phyloP scores from a whole-genome alignment of 2,329 filamentous ascomycete species.

The Aspergillus sp. region DNA sequence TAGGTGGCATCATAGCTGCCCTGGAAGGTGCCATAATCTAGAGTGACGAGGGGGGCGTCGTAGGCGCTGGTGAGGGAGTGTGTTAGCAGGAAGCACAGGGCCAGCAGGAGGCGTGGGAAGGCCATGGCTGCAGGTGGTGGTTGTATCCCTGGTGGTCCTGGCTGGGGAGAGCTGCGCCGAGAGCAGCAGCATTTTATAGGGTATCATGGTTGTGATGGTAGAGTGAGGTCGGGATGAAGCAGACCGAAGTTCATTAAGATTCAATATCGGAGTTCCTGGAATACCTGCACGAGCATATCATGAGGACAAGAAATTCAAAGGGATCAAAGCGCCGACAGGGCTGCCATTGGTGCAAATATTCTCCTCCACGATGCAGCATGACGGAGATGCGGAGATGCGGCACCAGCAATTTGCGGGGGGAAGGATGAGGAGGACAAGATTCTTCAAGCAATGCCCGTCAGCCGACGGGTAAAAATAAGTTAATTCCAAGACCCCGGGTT shows the following conservation, averaged over 20 bases:
- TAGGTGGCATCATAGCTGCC: constrained; percentile 55
- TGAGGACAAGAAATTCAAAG: neutral
- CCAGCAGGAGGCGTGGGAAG: constrained; percentile 6
- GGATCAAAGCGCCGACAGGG: constrained; percentile 1
- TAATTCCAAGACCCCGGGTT: constrained; percentile 2
- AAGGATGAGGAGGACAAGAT: neutral
- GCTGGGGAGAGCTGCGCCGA: neutral
- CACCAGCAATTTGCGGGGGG: constrained; percentile 7
- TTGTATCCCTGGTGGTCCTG: neutral
- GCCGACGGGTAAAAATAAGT: neutral
- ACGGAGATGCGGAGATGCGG: constrained; percentile 10
- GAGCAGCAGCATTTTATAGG: neutral
- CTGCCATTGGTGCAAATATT: constrained; percentile 32
- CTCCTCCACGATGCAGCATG: neutral
- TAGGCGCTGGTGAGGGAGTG: constrained; percentile 18
- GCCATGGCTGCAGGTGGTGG: constrained; percentile 14
- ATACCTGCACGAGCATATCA: neutral
- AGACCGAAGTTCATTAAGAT: constrained; percentile 15
- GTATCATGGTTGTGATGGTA: neutral
- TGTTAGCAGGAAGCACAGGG: constrained; percentile 8
- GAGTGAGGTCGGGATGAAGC: constrained; percentile 12
- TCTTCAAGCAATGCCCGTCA: neutral
- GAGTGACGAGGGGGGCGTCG: constrained; percentile 39
- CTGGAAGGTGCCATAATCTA: constrained; percentile 56
- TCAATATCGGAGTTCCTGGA: neutral